These are phyloP conservation scores for Mycena polygramma DNA, from an alignment of 768 basidiomycete species.

Conservation along the genomic window DNA sequence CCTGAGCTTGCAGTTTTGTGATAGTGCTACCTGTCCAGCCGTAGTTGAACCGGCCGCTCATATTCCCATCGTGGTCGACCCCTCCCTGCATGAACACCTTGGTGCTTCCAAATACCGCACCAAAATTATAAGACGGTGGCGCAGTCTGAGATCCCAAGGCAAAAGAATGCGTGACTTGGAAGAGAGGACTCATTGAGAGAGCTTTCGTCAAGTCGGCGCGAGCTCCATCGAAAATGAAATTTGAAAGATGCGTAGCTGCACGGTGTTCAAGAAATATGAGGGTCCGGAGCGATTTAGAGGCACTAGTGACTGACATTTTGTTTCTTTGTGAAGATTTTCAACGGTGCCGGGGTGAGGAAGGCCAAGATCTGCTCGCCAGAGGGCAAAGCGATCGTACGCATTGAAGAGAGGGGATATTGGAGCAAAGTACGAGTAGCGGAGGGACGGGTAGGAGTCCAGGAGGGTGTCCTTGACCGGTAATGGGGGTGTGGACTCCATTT, in stretches of 20 bases:
- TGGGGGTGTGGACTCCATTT: slow-evolving; percentile 61
- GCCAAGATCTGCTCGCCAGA: slow-evolving; percentile 86
- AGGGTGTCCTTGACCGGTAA: slow-evolving; percentile 57
- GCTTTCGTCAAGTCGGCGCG: slow-evolving; percentile 96
- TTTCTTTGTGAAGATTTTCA: slow-evolving; percentile 94
- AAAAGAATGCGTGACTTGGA: slow-evolving; percentile 98
- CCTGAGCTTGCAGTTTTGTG: slow-evolving; percentile 92
- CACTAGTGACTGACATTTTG: slow-evolving; percentile 73
- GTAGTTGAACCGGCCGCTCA: slow-evolving; percentile 90
- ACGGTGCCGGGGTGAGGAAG: slow-evolving; percentile 93
- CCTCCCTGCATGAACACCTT: slow-evolving; percentile 91
- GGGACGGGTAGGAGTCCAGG: slow-evolving; percentile 48
- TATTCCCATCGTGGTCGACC: slow-evolving; percentile 93
- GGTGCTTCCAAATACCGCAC: slow-evolving; percentile 90
- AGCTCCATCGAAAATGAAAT: slow-evolving; percentile 97
- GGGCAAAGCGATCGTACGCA: slow-evolving; percentile 78
- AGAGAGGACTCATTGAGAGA: slow-evolving; percentile 92
- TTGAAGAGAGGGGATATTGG: slow-evolving; percentile 68
- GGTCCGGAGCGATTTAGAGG: slow-evolving; percentile 12
- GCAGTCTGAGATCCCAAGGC: slow-evolving; percentile 87
- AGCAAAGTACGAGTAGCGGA: slow-evolving; percentile 40
- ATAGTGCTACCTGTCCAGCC: slow-evolving; percentile 85
- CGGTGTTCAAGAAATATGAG: slow-evolving; percentile 6
- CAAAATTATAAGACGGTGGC: slow-evolving; percentile 93
- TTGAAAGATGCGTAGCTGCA: slow-evolving; percentile 89